Evolutionary conservation across 805 yeast species (phyloP), one percentile per base, ranked within the genome.

Genomic region (Cyberlindnera japonica): DNA sequence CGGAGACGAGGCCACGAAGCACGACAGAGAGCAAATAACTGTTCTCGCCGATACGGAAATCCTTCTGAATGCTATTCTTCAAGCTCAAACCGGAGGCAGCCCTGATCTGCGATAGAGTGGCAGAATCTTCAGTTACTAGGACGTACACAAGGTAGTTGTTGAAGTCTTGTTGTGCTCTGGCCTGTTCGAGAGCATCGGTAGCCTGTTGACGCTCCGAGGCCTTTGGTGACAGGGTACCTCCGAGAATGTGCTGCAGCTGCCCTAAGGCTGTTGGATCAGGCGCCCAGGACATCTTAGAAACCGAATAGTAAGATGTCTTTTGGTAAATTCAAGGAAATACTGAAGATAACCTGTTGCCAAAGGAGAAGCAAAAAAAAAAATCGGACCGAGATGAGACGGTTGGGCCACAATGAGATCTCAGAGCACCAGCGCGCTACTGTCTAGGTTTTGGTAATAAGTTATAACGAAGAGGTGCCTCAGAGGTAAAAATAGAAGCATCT

Each of bases 11-110:
- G 2, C 87, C 71, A 51, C 61, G 61, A 45, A 68, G 54, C 7
- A 70, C 56, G 32, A 68, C 64, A 14, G 56, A 47, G 27, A 69
- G 50, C 7, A 67, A 50, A 38, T 66, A 64, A 5, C 59, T 46
- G 38, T 63, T 64, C 24, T 62, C 25, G 35, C 53, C 44, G 53
- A 50, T 48, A n/a, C 53, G 51, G 43, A 64, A 58, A 25, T 64
- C 57, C 43, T 64, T 69, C 27, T 76, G 53, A n/a, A 89, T 64
- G 46, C 75, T 75, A 62, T 90, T 91, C 58, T 93, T 91, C 61
- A 93, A 72, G 54, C 81, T 70, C 44, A 90, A 63, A 9, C 98
- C 99, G 1, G 97, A 91, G 0, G 95, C 81, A 1, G 96, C 96
- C 38, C 96, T 72, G 9, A 80, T 71, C 30, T 77, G 79, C 0